Evolutionary conservation across 2,329 filamentous ascomycete genomes (phyloP), one percentile per base, ranked within the genome.

Genomic region (Trichoderma citrinoviride): DNA sequence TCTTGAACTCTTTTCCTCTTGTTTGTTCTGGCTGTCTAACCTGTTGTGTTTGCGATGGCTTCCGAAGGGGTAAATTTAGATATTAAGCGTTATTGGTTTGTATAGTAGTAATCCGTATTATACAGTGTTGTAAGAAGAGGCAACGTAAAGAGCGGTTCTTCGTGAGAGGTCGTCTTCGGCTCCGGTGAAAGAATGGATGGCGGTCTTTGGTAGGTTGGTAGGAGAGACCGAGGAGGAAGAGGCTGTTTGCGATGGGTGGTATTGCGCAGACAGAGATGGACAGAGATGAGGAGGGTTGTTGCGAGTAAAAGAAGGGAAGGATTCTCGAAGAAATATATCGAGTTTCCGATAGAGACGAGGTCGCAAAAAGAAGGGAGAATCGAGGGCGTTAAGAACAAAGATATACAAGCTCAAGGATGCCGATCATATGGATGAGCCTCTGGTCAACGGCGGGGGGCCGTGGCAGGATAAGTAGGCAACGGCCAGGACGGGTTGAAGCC

Each of bases 301-400:
- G 33, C 50, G 62, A 69, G 66, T 73, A 75, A 83, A 82, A 75
- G 81, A 81, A 77, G 77, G 80, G 77, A 76, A 71, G 76, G 75
- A 75, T 71, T 73, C 73, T 77, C 73, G 66, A 70, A 53, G 69
- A 69, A 56, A 56, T 58, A 50, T 68, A 72, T 77, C 73, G 71
- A 72, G 73, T 77, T 79, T 79, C 80, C 76, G 65, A 77, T 75
- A 72, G 73, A 66, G 25, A 61, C 29, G 25, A 53, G 64, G 65
- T 54, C 60, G 63, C 71, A 76, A 80, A 37, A 81, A 78, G 76
- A 81, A 80, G 78, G 76, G 81, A 79, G 79, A 81, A 80, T 78
- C 78, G 76, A 78, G 78, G 78, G 77, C 76, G 78, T 75, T 78
- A 78, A 76, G 78, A 77, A 70, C 71, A 68, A 78, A 75, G 74